These are phyloP conservation scores for Alternaria sp. DNA, from an alignment of 2,329 filamentous ascomycete species.

Conservation along the genomic window DNA sequence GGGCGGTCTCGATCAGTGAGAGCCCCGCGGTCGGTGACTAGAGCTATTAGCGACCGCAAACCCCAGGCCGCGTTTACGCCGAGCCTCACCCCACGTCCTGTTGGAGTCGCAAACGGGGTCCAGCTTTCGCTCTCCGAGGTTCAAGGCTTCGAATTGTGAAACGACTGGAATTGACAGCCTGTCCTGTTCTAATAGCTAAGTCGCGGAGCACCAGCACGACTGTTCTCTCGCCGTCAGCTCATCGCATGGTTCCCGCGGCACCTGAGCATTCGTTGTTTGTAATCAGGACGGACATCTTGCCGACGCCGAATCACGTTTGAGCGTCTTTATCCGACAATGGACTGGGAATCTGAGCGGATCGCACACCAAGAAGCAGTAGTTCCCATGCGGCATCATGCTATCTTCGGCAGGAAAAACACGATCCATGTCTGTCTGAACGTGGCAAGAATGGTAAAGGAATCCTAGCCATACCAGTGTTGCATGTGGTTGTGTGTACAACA, in stretches of 20 bases:
- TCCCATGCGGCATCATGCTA: slow-evolving; percentile 4
- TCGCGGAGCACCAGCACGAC: neutral
- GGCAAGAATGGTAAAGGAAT: neutral
- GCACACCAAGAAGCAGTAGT: neutral
- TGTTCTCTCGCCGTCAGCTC: neutral
- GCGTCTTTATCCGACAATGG: slow-evolving; percentile 5
- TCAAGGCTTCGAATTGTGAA: neutral
- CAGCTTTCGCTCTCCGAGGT: neutral
- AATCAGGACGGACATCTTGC: slow-evolving; percentile 4
- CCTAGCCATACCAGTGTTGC: neutral
- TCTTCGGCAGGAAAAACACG: neutral
- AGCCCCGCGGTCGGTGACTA: slow-evolving; percentile 31
- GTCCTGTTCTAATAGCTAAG: neutral
- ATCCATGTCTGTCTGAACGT: neutral
- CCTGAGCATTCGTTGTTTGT: slow-evolving; percentile 4
- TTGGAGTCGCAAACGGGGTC: slow-evolving; percentile 5
- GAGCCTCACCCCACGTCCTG: slow-evolving; percentile 17
- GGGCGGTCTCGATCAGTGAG: slow-evolving; percentile 16
- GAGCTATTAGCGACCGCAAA: slow-evolving; percentile 24
- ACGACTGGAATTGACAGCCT: neutral
- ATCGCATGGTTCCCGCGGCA: neutral
- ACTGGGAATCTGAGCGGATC: slow-evolving; percentile 1
- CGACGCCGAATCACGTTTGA: slow-evolving; percentile 1
- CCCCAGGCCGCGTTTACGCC: slow-evolving; percentile 16
- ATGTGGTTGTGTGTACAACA: neutral